phyloP scores from a whole-genome alignment of 192 early-diverging fungal genomes.

The Podila horticola region DNA sequence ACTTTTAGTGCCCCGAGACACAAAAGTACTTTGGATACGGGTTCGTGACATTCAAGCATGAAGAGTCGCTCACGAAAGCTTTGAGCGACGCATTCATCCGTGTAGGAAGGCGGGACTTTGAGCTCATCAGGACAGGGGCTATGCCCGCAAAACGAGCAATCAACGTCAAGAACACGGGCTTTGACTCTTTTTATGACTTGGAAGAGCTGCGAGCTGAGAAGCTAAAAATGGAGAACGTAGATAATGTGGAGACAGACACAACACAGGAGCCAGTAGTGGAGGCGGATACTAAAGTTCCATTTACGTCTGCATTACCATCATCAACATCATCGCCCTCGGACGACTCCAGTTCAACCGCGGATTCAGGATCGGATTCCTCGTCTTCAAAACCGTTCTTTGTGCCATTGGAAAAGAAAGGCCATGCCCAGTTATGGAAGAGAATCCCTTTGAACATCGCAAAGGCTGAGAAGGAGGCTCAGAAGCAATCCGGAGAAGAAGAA shows the following conservation, averaged over 20 bases:
- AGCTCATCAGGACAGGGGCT: conserved; percentile 23
- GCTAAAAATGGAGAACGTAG: not conserved
- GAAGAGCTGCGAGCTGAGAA: conserved; percentile 22
- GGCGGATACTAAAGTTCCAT: not conserved
- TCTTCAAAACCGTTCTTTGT: conserved; percentile 19
- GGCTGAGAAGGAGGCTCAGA: too few relatives aligned
- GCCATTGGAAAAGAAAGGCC: conserved; percentile 12
- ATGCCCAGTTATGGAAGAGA: conserved; percentile 44
- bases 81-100: conserved; percentile 32
- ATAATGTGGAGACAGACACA: not conserved
- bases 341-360: not conserved
- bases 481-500: too few relatives aligned
- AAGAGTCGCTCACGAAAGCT: conserved; percentile 41
- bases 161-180: conserved; percentile 25
- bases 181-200: conserved; percentile 23
- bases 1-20: conserved; percentile 38
- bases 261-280: not conserved
- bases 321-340: not conserved
- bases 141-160: conserved; percentile 5
- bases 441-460: conserved; percentile 5
- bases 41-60: conserved; percentile 38
- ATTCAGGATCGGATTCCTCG: not conserved
- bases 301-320: conserved; percentile 8
- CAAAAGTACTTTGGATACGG: conserved; percentile 48
- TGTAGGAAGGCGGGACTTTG: conserved; percentile 38